A percentile compares a stretch with the other conserved stretches of the same genome.
phyloP scores from a whole-genome alignment of 2,329 filamentous ascomycete species.

The Epicoccum sorghinum region DNA sequence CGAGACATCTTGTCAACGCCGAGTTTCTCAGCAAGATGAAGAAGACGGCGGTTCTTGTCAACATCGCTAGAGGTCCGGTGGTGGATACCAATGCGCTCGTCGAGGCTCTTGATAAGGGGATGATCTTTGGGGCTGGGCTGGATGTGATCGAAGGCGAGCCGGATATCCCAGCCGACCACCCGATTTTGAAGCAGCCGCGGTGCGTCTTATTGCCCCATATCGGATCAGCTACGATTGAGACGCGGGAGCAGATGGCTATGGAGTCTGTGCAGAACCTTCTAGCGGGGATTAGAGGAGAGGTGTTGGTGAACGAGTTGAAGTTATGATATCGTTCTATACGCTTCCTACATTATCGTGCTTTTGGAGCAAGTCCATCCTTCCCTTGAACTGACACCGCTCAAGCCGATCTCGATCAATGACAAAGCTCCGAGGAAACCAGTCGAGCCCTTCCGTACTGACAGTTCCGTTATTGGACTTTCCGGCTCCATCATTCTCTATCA shows the following conservation, averaged over 20 bases:
- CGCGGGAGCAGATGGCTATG: conserved; percentile 63
- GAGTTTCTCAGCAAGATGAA: conserved; percentile 57
- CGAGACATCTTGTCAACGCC: conserved; percentile 35
- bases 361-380: conserved; percentile 32
- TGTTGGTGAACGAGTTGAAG: conserved; percentile 39
- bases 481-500: conserved; percentile 53
- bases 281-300: conserved; percentile 31
- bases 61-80: conserved; percentile 62
- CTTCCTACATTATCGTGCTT: neutral
- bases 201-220: conserved; percentile 64
- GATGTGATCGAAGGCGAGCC: conserved; percentile 64
- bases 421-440: conserved; percentile 63
- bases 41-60: conserved; percentile 60
- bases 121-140: conserved; percentile 59
- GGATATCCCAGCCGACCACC: conserved; percentile 54
- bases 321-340: conserved; percentile 13
- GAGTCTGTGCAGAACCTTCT: conserved; percentile 61
- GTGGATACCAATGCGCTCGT: conserved; percentile 62
- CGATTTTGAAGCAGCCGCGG: conserved; percentile 55
- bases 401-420: conserved; percentile 56
- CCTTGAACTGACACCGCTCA: conserved; percentile 26
- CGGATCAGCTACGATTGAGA: conserved; percentile 63
- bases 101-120: conserved; percentile 56
- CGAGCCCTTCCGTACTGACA: neutral
- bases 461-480: conserved; percentile 20